Base-by-base conservation (phyloP, 163 green algal genomes). In the Chlorella variabilis region DNA sequence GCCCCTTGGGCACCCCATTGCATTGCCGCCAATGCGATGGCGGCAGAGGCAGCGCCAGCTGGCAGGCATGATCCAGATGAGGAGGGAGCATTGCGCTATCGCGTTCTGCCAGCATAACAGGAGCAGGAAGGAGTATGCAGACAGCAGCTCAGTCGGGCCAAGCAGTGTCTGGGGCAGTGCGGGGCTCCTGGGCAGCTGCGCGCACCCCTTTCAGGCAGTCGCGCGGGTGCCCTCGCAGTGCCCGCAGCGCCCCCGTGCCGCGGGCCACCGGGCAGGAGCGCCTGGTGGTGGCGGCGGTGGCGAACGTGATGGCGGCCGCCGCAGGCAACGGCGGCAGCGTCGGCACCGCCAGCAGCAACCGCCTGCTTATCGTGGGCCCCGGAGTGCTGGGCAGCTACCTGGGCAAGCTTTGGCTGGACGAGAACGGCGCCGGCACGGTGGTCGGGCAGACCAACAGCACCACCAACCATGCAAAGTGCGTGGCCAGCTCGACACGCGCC, bases 381-480 rank as follows among this genome's bases (percentile, higher is more conserved):
- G 95, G 95, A 0, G 95, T 98, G 31, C 87, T 98, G 23, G 95
- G 95, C 23, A 87, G 80, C 34, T 91, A 93, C 36, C 59, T 94
- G 7, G 95, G 88, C 20, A 91, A 90, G 54, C 83, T 95, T 38
- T 98, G 95, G 95, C 76, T 91, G 48, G 85, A 90, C 15, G 79
- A 91, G 13, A 71, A 90, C 73, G 90, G 91, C 8, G 67, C 69
- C 13, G 86, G 83, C 23, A 89, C 75, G 5, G 95, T 98, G 4
- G 81, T 95, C 0, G 96, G 93, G 2, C 90, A 98, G 70, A 98
- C 96, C 36, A 97, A 98, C 86, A 95, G 91, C 27, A 88, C 83
- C 27, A 89, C 58, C 63, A 93, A 86, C 84, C 96, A 98, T 81
- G 90, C 91, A 13, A 91, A 92, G 93, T 94, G 70, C 21, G 73